Percentiles rank a stretch among this genome's conserved stretches.
phyloP scores from a whole-genome alignment of 768 basidiomycete species.

The Tylopilus rubrobrunneus region DNA sequence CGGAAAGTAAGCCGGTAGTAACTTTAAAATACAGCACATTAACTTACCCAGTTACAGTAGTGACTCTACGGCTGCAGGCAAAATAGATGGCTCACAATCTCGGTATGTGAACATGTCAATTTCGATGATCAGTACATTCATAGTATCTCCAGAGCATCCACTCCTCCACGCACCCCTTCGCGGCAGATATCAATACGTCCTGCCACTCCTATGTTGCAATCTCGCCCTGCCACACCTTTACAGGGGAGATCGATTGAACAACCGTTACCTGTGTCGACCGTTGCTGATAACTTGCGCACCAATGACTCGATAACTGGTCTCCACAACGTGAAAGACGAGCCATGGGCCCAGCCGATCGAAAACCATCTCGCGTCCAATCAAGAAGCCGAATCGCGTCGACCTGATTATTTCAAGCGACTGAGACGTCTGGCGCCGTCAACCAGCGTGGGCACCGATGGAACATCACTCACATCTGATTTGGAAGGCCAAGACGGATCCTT shows the following conservation, averaged over 20 bases:
- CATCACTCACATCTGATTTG: constrained; percentile 9
- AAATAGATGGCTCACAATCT: constrained; percentile 7
- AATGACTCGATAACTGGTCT: neutral
- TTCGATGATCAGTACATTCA: neutral
- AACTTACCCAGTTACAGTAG: constrained; percentile 8
- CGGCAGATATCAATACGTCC: constrained; percentile 15
- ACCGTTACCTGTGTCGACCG: neutral
- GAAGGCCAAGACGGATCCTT: constrained; percentile 11
- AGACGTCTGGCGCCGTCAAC: constrained; percentile 43
- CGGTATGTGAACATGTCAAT: constrained; percentile 10
- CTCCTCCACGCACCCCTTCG: constrained; percentile 15
- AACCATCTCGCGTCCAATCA: constrained; percentile 46
- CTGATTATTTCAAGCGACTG: constrained; percentile 66
- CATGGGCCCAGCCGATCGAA: constrained; percentile 48
- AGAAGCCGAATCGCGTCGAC: constrained; percentile 60
- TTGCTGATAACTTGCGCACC: neutral
- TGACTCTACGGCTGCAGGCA: neutral
- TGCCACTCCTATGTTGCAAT: constrained; percentile 9
- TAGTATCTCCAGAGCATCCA: constrained; percentile 11
- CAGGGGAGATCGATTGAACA: neutral
- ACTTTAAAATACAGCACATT: neutral
- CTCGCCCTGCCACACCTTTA: constrained; percentile 12
- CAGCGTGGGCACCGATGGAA: constrained; percentile 24
- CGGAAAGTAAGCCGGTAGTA: constrained; percentile 12
- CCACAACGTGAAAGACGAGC: constrained; percentile 16